These are phyloP conservation scores for Thielaviopsis populi DNA, from an alignment of 2,329 filamentous ascomycete genomes.

Conservation along the genomic window DNA sequence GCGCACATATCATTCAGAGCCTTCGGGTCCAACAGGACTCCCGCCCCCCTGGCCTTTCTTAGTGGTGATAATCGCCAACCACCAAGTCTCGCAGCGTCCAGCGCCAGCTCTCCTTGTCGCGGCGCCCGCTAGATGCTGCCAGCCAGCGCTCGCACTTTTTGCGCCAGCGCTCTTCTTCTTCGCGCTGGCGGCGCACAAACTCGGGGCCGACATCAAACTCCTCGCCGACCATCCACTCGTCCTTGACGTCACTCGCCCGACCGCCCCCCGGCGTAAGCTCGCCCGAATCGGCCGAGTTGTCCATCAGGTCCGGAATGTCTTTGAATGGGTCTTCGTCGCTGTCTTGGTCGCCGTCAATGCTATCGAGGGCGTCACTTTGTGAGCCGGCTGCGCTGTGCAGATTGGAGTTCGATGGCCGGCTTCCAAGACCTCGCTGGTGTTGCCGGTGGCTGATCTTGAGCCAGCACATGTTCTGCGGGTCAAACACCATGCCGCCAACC, in stretches of 20 bases:
- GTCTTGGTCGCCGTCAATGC: constrained; percentile 53
- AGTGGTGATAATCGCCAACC: constrained; percentile 26
- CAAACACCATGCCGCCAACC: constrained; percentile 96
- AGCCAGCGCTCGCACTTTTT: constrained; percentile 82
- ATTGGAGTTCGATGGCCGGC: constrained; percentile 13
- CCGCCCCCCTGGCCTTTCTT: background rate
- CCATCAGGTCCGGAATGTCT: constrained; percentile 82
- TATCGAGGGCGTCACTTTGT: constrained; percentile 36
- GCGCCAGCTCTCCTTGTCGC: constrained; percentile 51
- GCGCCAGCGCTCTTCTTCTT: constrained; percentile 85
- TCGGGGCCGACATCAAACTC: constrained; percentile 96
- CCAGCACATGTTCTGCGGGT: constrained; percentile 96
- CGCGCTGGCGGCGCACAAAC: constrained; percentile 74
- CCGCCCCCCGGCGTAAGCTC: constrained; percentile 28
- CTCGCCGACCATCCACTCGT: constrained; percentile 79
- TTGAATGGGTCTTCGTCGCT: constrained; percentile 91
- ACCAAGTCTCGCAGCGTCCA: constrained; percentile 58
- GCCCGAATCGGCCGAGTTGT: constrained; percentile 40
- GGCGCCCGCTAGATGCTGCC: constrained; percentile 33
- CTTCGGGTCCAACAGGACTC: background rate
- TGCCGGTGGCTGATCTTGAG: constrained; percentile 51
- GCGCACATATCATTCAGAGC: background rate
- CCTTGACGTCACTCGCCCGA: constrained; percentile 42
- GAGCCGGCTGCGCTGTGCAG: constrained; percentile 14
- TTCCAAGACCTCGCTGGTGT: constrained; percentile 22